These are phyloP conservation scores for Globisporangium emineosum DNA, from an alignment of 352 stramenopile genomes.

Conservation along the genomic window DNA sequence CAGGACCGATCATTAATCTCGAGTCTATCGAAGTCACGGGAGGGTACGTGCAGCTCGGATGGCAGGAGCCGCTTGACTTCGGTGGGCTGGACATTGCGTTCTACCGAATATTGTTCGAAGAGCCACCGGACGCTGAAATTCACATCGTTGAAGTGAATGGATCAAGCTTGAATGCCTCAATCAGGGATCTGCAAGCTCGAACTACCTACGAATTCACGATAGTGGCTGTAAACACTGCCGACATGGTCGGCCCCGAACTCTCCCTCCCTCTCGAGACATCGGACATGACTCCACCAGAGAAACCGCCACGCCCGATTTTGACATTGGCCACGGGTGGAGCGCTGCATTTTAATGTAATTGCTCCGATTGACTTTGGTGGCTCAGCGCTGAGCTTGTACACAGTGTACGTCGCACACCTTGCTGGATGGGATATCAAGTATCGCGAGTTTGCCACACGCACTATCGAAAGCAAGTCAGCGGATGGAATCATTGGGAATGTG, in stretches of 20 bases:
- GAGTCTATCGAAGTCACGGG: slow-evolving; percentile 15
- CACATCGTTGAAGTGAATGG: slow-evolving; percentile 16
- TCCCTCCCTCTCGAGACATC: slow-evolving; percentile 18
- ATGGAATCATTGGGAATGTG: slow-evolving; percentile 20
- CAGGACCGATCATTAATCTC: slow-evolving; percentile 23
- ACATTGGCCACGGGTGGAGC: slow-evolving; percentile 41
- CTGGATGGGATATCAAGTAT: slow-evolving; percentile 17
- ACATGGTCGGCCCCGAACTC: slow-evolving; percentile 8
- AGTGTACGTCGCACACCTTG: slow-evolving; percentile 30
- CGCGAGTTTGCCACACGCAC: slow-evolving; percentile 11
- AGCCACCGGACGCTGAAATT: slow-evolving; percentile 2
- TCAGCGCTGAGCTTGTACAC: slow-evolving; percentile 20
- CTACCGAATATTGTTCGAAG: slow-evolving; percentile 26
- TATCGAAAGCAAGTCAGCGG: slow-evolving; percentile 12
- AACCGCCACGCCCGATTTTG: slow-evolving; percentile 26
- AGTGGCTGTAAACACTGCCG: slow-evolving; percentile 25
- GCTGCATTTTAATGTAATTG: slow-evolving; percentile 31
- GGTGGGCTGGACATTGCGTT: slow-evolving; percentile 26
- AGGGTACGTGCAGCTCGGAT: slow-evolving; percentile 27
- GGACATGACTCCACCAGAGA: slow-evolving; percentile 13
- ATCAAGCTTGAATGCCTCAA: slow-evolving; percentile 1
- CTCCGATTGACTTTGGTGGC: slow-evolving; percentile 40
- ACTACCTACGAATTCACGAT: slow-evolving; percentile 32
- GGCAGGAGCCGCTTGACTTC: slow-evolving; percentile 27
- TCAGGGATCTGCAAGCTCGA: slow-evolving; percentile 26